Evolutionary conservation across 2,329 filamentous ascomycete species (phyloP).

Genomic region (Dactylellina sp.): DNA sequence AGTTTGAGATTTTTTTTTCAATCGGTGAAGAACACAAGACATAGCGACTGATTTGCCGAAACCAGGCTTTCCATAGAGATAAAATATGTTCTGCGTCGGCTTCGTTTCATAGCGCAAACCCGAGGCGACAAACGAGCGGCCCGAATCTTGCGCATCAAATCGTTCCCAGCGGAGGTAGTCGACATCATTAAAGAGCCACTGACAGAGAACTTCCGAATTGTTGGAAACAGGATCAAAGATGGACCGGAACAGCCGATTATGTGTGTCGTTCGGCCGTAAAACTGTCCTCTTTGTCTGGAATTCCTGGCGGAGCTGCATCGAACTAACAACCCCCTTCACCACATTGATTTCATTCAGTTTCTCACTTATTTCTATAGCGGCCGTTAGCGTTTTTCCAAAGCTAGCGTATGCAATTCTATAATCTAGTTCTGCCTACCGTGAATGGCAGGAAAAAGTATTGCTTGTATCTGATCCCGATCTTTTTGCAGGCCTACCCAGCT

Average conservation of each 20-base stretch:
- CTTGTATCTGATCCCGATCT: slow-evolving; percentile 31
- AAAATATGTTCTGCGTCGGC: slow-evolving; percentile 22
- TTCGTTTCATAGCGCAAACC: neutral
- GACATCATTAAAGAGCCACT: slow-evolving; percentile 48
- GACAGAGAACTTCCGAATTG: slow-evolving; percentile 42
- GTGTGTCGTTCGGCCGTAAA: slow-evolving; percentile 32
- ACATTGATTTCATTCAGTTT: slow-evolving; percentile 30
- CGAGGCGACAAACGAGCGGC: neutral
- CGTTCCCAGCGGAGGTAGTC: slow-evolving; percentile 40
- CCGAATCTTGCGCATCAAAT: slow-evolving; percentile 4
- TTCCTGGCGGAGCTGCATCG: slow-evolving; percentile 20
- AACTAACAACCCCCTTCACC: neutral
- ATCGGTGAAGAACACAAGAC: slow-evolving; percentile 27
- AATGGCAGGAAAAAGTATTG: slow-evolving; percentile 39
- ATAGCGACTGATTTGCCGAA: slow-evolving; percentile 48
- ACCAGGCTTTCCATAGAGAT: slow-evolving; percentile 37
- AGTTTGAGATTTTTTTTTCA: slow-evolving; percentile 8
- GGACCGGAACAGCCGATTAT: slow-evolving; percentile 24
- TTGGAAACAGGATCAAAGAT: slow-evolving; percentile 38
- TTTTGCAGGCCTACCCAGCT: slow-evolving; percentile 21
- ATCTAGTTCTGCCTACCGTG: slow-evolving; percentile 24
- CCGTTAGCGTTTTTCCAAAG: neutral
- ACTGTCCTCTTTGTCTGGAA: slow-evolving; percentile 8
- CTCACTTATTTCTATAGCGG: slow-evolving; percentile 18
- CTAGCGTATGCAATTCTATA: neutral